These are phyloP conservation scores for Scheffersomyces parashehatae DNA, from an alignment of 1,139 yeast species.

Conservation along the genomic window DNA sequence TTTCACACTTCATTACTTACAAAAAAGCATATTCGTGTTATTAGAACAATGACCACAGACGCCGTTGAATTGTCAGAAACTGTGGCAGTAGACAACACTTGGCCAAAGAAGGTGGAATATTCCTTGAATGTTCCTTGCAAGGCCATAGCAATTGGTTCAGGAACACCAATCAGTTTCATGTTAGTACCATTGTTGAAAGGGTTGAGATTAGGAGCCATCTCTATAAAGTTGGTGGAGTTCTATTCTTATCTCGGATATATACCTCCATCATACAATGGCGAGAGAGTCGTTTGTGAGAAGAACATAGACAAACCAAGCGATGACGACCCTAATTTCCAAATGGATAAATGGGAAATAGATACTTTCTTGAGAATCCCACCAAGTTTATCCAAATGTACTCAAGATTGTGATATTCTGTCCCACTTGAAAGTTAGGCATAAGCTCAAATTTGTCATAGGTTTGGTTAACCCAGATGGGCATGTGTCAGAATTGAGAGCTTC, in stretches of 20 bases:
- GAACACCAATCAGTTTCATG: conserved; percentile 66
- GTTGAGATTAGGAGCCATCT: conserved; percentile 68
- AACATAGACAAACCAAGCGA: conserved; percentile 34
- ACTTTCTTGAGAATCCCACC: conserved; percentile 66
- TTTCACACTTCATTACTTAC: conserved; percentile 66
- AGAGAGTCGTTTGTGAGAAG: conserved; percentile 52
- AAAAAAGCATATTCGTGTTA: conserved; percentile 73
- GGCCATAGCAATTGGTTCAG: conserved; percentile 88
- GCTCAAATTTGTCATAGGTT: conserved; percentile 61
- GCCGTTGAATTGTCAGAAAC: conserved; percentile 88
- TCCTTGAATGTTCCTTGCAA: conserved; percentile 82
- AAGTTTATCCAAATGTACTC: conserved; percentile 72
- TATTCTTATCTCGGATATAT: conserved; percentile 61
- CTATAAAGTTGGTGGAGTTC: conserved; percentile 65
- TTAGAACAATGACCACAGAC: conserved; percentile 88
- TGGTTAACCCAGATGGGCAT: conserved; percentile 74
- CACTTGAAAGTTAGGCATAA: conserved; percentile 72
- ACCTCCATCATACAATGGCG: conserved; percentile 58
- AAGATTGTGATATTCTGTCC: conserved; percentile 70
- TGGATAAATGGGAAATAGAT: conserved; percentile 78
- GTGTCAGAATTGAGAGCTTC: conserved; percentile 76
- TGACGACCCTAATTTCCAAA: conserved; percentile 43
- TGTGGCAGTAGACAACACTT: conserved; percentile 89
- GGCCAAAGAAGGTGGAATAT: conserved; percentile 95
- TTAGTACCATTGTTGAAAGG: conserved; percentile 85